A percentile compares a stretch with the other conserved stretches of the same genome.
These are phyloP conservation scores for Hanseniaspora taiwanica DNA, from an alignment of 805 yeast species.

Conservation along the genomic window DNA sequence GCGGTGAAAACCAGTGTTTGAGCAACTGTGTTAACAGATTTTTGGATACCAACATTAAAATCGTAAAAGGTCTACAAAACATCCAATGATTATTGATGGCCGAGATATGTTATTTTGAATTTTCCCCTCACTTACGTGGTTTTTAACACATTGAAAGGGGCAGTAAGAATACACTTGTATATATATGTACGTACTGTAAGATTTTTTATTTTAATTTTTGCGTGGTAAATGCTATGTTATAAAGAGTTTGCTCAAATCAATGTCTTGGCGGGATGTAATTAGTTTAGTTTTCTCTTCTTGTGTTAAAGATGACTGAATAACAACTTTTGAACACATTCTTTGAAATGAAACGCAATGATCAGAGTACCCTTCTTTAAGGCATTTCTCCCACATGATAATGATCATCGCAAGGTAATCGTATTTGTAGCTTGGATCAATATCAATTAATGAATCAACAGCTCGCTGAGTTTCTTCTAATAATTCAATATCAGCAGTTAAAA, in stretches of 20 bases:
- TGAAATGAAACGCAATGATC: background rate
- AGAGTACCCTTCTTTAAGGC: constrained; percentile 14
- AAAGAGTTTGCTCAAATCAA: background rate
- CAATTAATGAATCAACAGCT: constrained; percentile 6
- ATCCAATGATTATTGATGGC: constrained; percentile 10
- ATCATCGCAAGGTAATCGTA: constrained; percentile 16
- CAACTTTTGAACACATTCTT: background rate
- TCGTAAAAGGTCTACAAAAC: constrained; percentile 42
- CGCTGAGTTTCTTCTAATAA: constrained; percentile 9
- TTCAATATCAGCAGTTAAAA: constrained; percentile 12
- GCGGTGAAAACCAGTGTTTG: constrained; percentile 59
- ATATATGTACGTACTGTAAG: too few relatives aligned
- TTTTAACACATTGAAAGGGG: too few relatives aligned
- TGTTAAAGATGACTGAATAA: background rate
- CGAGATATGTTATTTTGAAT: too few relatives aligned
- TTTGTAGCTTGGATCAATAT: constrained; percentile 11
- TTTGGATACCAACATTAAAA: constrained; percentile 74
- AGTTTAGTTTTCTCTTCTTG: background rate
- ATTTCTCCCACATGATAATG: constrained; percentile 13
- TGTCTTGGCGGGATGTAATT: background rate
- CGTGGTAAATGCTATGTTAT: background rate
- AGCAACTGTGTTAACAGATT: constrained; percentile 74
- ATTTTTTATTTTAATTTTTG: background rate
- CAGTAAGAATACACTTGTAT: too few relatives aligned
- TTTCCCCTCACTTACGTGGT: too few relatives aligned